Base-by-base conservation (phyloP, 2,329 filamentous ascomycete genomes). In the Alternaria arbusti region DNA sequence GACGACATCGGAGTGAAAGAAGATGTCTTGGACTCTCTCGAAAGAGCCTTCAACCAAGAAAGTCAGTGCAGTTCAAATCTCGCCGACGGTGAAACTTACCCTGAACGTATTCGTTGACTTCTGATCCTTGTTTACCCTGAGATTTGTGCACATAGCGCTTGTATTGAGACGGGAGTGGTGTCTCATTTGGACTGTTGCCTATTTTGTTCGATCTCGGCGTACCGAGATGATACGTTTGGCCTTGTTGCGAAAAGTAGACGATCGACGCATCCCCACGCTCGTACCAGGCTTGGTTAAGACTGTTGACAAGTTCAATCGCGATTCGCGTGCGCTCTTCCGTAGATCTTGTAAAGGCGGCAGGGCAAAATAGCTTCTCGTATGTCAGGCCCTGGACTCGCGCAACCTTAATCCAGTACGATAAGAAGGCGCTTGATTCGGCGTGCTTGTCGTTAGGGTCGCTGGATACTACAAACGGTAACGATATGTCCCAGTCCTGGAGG, bases 401-500 rank as follows among this genome's bases (percentile, higher is more conserved):
- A 12, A 79, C 68, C 40, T 75, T 76, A 55, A 79, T 70, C 74
- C 78, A 80, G 57, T 78, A 79, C 1, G 73, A 26, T n/a, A 76
- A 64, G 66, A 76, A 71, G 20, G 66, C 54, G 25, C 59, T 71
- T 13, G 68, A 64, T 28, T 65, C 68, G 6, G 66, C 26, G 12
- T 51, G 52, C 40, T 63, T 49, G 11, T 52, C 47, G 22, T 47
- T 30, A 6, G 61, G 55, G 10, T 64, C 47, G 28, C 58, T 62
- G 4, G 65, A 61, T 9, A 56, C 46, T 15, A 68, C 63, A 43
- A 71, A 70, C 6, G 69, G 76, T 13, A 77, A 56, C 9, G 71
- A 76, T 51, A 81, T 79, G 36, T 81, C 79, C 71, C 77, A 81
- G 49, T 81, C 79, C 56, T 80, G 79, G 25, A 81, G 75, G 10